Evolutionary conservation across 2,329 filamentous ascomycete species (phyloP).

Genomic region (Nothomitra cinnamomea): DNA sequence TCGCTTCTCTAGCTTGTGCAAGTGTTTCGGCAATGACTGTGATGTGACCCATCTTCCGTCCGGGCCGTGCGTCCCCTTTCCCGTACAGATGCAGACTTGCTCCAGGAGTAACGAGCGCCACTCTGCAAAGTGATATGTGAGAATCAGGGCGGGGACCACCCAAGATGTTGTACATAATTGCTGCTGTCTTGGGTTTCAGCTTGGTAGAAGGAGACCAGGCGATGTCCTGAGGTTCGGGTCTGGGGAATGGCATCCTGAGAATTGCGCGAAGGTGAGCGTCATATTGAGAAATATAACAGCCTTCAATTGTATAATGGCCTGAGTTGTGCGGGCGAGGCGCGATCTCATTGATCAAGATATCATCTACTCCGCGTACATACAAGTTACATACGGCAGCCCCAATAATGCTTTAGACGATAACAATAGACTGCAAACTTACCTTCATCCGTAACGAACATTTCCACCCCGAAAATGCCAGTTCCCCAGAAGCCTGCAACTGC

Average conservation of each 20-base stretch:
- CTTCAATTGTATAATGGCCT: constrained; percentile 90
- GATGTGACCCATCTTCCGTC: constrained; percentile 90
- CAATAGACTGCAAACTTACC: constrained; percentile 24
- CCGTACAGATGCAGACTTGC: constrained; percentile 75
- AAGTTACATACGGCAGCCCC: neutral
- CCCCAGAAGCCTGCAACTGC: constrained; percentile 70
- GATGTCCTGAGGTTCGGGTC: neutral
- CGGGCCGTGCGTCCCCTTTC: constrained; percentile 66
- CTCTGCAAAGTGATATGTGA: constrained; percentile 39
- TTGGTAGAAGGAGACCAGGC: constrained; percentile 16
- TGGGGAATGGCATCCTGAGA: constrained; percentile 47
- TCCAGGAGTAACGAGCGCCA: constrained; percentile 39
- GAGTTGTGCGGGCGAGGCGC: constrained; percentile 78
- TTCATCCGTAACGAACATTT: constrained; percentile 76
- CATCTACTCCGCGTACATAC: constrained; percentile 20
- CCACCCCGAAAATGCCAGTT: constrained; percentile 86
- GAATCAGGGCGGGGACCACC: constrained; percentile 50
- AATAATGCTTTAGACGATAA: neutral
- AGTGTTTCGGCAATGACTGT: constrained; percentile 59
- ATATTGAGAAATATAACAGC: constrained; percentile 77
- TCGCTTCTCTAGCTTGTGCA: constrained; percentile 46
- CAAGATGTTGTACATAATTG: constrained; percentile 38
- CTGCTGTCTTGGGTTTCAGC: constrained; percentile 23
- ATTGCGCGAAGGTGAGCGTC: constrained; percentile 80
- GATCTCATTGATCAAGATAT: constrained; percentile 70